Conservation (phyloP, 371 early-diverging fungal genomes). For the Astathelohania contejeani region DNA sequence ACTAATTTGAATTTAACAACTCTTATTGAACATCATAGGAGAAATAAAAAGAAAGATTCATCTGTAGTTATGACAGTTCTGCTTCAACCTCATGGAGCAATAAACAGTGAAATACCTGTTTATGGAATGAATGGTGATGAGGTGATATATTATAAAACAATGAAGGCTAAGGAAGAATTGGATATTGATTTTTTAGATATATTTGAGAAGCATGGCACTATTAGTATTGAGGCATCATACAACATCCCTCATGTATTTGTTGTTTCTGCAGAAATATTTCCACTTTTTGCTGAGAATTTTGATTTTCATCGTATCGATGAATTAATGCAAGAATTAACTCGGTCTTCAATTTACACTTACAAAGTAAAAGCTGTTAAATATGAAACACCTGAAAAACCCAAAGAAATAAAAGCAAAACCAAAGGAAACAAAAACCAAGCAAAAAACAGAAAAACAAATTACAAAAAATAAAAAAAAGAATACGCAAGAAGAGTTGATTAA, state of each 20-base stretch:
- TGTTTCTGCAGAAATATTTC: constrained; percentile 19
- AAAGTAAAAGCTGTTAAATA: constrained; percentile 6
- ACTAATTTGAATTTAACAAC: constrained; percentile 20
- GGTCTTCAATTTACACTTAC: constrained; percentile 20
- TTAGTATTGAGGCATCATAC: constrained; percentile 9
- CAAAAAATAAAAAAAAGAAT: not conserved
- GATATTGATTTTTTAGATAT: constrained; percentile 1
- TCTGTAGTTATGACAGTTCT: constrained; percentile 20
- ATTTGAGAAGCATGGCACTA: constrained; percentile 8
- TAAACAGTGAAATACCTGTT: constrained; percentile 15
- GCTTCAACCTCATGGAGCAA: constrained; percentile 10
- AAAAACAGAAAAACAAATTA: not conserved
- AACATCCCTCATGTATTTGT: constrained; percentile 16
- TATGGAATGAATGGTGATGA: constrained; percentile 14
- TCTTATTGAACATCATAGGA: constrained; percentile 11
- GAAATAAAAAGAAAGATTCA: not conserved
- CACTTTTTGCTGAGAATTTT: constrained; percentile 40
- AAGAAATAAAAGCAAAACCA: not conserved
- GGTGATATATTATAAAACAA: constrained; percentile 23
- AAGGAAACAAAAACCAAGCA: not conserved
- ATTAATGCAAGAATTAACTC: constrained; percentile 24
- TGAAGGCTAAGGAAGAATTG: constrained; percentile 11
- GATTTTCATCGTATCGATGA: constrained; percentile 29
- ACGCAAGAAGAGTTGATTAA: not conserved
- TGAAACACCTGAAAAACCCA: not conserved